Evolutionary conservation across 768 basidiomycete species (phyloP), one percentile per base, ranked within the genome.

Genomic region (Clavaria fumosa): DNA sequence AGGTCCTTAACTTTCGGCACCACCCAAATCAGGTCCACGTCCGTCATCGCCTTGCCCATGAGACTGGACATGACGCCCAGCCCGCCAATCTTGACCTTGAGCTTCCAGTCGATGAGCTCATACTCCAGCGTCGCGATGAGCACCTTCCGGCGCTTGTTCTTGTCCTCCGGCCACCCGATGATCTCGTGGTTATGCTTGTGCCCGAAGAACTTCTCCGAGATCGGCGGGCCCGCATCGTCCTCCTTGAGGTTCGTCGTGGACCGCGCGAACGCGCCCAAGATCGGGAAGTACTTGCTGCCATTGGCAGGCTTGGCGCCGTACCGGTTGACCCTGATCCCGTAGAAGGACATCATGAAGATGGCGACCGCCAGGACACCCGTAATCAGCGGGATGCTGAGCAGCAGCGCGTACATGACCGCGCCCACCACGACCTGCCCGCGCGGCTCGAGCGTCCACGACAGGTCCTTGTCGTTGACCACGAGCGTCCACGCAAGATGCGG

Each of bases 21-120:
- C 34, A 95, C 78, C 90, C 90, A 95, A 40, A 95, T 64, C 31
- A 95, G 63, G 54, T 93, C 90, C 37, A 93, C 90, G 52, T 95
- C 90, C 33, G 82, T 84, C 90, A 95, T 95, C 4, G 90, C 89
- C 57, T 93, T 95, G 45, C 90, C 90, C 90, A 95, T 95, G 23
- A 95, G 64, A 57, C 79, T 79, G 3, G 90, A 93, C 90, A 95
- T 95, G 62, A 93, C 90, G 66, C 90, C 90, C 14, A 95, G 68
- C 58, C 90, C 90, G 61, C 90, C 90, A 45, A 93, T 93, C 67
- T 93, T 93, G 65, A 95, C 90, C 59, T 95, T 95, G 44, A 91
- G 59, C 59, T 91, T 91, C 89, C 90, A 95, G 52, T 93, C 90
- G 50, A 95, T 76, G 52, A 95, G 83, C 56, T 95, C 90, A 58